Evolutionary conservation across 1,284 basidiomycete species (phyloP), one percentile per base, ranked within the genome.

Genomic region (Pseudozyma pruni): DNA sequence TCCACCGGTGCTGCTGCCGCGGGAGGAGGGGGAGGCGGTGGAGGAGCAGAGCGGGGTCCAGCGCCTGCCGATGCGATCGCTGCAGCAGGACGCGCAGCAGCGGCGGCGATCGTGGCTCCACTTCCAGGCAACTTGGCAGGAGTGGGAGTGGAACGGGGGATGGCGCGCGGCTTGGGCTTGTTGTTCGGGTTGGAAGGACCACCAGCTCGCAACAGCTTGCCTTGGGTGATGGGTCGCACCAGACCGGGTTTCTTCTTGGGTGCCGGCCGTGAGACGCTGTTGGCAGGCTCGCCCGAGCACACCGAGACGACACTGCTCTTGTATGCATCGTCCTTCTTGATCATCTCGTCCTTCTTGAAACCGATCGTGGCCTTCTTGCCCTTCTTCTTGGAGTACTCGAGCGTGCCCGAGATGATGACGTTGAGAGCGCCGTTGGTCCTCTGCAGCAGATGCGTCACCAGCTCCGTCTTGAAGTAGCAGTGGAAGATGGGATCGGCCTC

Each of bases 401-500:
- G 64, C 27, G 42, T 56, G 55, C 61, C 72, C 3, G 78, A 66
- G 45, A 82, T 60, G 14, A 62, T 62, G 32, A 98, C 85, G 59
- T 85, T 89, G 61, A 94, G 87, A 59, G 88, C 89, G 2, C 89
- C 92, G 76, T 90, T 89, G 1, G 92, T 93, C 58, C 92, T 84
- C 70, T 90, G 90, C 59, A 94, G 85, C 39, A 99, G 86, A 74
- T 91, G 90, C 11, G 92, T 88, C 9, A 90, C 86, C 49, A 99
- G 86, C 83, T 99, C 96, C 0, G 96, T 98, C 88, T 99, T 99
- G 88, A 98, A 95, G 73, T 89, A 86, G 75, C 92, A 94, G 64
- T 89, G 91, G 78, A 98, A 87, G 45, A 98, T 86, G 0, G 95
- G 94, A 81, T 99, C 96, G n/a, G 93, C 94, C 82, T 98, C 95